phyloP scores from a whole-genome alignment of 2,329 filamentous ascomycete species.

The Fusarium sterilihyphosum region DNA sequence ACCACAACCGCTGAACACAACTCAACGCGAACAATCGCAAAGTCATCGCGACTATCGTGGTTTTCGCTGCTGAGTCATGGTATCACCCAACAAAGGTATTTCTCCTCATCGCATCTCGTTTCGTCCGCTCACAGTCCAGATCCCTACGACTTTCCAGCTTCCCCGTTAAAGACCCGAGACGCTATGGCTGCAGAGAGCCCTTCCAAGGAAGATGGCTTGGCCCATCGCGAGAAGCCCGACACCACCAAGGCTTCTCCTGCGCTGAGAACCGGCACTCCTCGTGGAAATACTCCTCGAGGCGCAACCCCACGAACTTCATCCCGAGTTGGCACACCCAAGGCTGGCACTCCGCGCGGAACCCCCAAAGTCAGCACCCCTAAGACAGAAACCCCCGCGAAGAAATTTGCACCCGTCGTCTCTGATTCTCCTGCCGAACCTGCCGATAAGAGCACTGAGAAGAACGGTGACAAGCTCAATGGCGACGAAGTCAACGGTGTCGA shows the following conservation, averaged over 20 bases:
- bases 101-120: background rate
- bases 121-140: slow-evolving; percentile 28
- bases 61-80: slow-evolving; percentile 8
- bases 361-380: slow-evolving; percentile 16
- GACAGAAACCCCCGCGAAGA: slow-evolving; percentile 17
- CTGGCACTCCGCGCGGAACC: slow-evolving; percentile 18
- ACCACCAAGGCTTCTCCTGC: slow-evolving; percentile 19
- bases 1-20: slow-evolving; percentile 5
- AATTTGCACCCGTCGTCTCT: background rate
- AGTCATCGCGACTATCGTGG: slow-evolving; percentile 18
- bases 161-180: slow-evolving; percentile 22
- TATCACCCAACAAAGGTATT: slow-evolving; percentile 26
- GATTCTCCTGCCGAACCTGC: background rate
- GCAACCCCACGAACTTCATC: slow-evolving; percentile 11
- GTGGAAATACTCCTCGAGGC: slow-evolving; percentile 11
- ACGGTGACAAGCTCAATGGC: background rate
- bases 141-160: slow-evolving; percentile 40
- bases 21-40: background rate
- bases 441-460: background rate
- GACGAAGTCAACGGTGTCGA: background rate
- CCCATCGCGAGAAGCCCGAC: slow-evolving; percentile 24
- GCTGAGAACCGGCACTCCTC: slow-evolving; percentile 12
- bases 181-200: slow-evolving; percentile 21
- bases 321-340: background rate
- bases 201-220: slow-evolving; percentile 25